Evolutionary conservation across 257 asterid species (phyloP).

Genomic region (Solanum chaucha): DNA sequence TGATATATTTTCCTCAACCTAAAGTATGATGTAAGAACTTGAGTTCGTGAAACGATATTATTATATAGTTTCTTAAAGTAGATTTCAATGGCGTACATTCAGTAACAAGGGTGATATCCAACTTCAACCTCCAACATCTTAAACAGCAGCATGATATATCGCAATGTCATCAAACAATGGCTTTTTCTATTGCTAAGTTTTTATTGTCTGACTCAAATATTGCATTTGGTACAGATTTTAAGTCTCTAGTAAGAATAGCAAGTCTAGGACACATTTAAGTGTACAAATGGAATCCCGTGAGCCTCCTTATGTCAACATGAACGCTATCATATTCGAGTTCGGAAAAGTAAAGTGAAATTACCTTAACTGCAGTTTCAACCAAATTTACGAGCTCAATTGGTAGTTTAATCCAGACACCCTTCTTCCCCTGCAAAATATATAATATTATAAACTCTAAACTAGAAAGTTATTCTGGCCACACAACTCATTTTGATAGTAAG

Average conservation of each 20-base stretch:
- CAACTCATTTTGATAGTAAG: neutral
- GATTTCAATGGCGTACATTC: neutral
- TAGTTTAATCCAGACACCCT: constrained; percentile 67
- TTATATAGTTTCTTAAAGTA: neutral
- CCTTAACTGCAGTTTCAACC: constrained; percentile 58
- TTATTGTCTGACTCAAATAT: neutral
- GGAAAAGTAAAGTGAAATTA: constrained; percentile 2
- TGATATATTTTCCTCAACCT: neutral
- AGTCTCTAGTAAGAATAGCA: neutral
- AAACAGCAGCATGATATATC: neutral
- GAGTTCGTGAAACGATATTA: neutral
- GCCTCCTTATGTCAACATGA: neutral
- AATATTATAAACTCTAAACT: neutral
- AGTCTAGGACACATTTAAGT: neutral
- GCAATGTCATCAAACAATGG: neutral
- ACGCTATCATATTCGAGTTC: neutral
- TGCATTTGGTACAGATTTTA: neutral
- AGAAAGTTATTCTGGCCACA: neutral
- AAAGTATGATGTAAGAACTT: neutral
- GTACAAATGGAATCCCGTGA: neutral
- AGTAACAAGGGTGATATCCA: neutral
- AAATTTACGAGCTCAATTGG: constrained; percentile 51
- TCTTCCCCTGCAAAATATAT: constrained; percentile 51
- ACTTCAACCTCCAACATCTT: neutral
- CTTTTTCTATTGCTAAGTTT: neutral